These are phyloP conservation scores for Aspergillus campestris DNA, from an alignment of 495 filamentous ascomycete species.

Conservation along the genomic window DNA sequence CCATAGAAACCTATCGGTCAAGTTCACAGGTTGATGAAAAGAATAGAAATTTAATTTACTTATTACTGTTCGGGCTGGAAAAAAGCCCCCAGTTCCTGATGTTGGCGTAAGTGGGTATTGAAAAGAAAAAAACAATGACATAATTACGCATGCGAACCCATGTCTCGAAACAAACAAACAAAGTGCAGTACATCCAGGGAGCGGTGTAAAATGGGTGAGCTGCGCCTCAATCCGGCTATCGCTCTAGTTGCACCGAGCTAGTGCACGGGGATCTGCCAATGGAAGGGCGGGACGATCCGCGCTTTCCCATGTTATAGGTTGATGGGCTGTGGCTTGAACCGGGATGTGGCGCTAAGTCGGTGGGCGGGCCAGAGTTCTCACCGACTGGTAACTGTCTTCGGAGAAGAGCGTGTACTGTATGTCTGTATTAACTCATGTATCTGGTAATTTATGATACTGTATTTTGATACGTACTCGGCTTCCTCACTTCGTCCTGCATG, in stretches of 20 bases:
- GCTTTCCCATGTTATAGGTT: conserved; percentile 12
- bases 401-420: conserved; percentile 3
- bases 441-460: not conserved
- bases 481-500: too few relatives aligned
- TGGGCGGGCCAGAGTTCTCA: conserved; percentile 6
- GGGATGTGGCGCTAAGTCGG: conserved; percentile 10
- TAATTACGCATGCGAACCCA: too few relatives aligned
- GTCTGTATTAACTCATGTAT: not conserved
- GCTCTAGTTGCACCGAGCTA: not conserved
- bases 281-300: conserved; percentile 13
- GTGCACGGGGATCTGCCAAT: conserved; percentile 15
- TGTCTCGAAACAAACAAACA: not conserved
- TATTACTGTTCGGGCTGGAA: too few relatives aligned
- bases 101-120: too few relatives aligned
- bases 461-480: too few relatives aligned
- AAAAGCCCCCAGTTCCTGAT: too few relatives aligned
- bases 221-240: conserved; percentile 12
- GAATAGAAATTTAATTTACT: too few relatives aligned
- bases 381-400: conserved; percentile 8
- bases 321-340: conserved; percentile 10
- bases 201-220: conserved; percentile 16
- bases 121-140: not conserved
- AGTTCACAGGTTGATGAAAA: too few relatives aligned
- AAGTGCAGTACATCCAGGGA: not conserved
- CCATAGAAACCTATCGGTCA: too few relatives aligned